phyloP scores from a whole-genome alignment of 1,284 basidiomycete genomes.

The Lignosus rhinocerotis region DNA sequence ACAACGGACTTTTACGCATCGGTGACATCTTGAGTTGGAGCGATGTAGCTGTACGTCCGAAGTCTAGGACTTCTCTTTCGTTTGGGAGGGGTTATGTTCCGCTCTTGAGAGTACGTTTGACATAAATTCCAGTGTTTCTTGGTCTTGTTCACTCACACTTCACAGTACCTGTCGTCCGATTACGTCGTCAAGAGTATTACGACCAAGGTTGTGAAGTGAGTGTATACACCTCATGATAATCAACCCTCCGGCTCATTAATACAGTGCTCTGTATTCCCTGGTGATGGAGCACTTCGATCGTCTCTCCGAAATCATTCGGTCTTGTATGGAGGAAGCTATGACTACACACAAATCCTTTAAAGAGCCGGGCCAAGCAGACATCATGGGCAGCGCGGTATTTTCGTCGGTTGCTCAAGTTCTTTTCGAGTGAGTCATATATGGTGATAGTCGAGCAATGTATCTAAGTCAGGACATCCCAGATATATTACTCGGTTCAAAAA shows the following conservation, averaged over 20 bases:
- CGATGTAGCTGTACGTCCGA: conserved; percentile 39
- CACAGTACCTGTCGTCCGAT: conserved; percentile 62
- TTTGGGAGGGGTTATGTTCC: conserved; percentile 62
- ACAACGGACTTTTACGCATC: conserved; percentile 51
- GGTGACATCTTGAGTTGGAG: conserved; percentile 49
- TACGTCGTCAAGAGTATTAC: conserved; percentile 62
- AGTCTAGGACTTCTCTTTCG: conserved; percentile 44
- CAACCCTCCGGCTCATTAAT: not conserved
- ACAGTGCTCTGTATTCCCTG: conserved; percentile 54
- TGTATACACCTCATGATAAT: not conserved
- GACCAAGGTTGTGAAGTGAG: conserved; percentile 54
- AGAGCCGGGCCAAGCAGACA: conserved; percentile 42
- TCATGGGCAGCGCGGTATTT: conserved; percentile 38
- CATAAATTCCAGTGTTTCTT: not conserved
- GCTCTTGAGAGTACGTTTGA: conserved; percentile 48
- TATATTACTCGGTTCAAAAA: conserved; percentile 63
- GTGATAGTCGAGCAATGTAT: not conserved
- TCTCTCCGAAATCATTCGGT: conserved; percentile 42
- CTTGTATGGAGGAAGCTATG: conserved; percentile 42
- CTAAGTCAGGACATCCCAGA: conserved; percentile 33
- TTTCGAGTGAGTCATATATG: conserved; percentile 46
- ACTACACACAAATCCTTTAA: conserved; percentile 33
- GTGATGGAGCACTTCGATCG: conserved; percentile 51
- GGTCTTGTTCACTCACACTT: not conserved
- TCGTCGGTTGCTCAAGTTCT: conserved; percentile 48